phyloP scores from a whole-genome alignment of 1,139 yeast species.

The Lodderomyces parapsilosis region DNA sequence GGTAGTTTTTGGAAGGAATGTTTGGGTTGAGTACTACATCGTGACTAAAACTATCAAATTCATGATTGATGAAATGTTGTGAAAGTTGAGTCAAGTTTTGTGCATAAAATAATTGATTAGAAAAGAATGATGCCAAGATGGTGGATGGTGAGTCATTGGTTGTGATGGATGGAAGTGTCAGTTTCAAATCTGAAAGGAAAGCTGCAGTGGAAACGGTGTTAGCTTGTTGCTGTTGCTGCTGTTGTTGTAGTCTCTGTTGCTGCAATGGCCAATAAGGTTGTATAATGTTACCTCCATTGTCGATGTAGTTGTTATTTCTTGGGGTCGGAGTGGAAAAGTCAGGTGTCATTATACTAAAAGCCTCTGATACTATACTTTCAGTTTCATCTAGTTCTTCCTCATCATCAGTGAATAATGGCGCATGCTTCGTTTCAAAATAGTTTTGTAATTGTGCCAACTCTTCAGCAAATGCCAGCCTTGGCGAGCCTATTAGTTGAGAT shows the following conservation, averaged over 20 bases:
- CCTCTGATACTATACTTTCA: slow-evolving; percentile 12
- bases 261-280: background rate
- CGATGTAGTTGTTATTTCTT: background rate
- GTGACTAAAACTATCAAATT: slow-evolving; percentile 12
- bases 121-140: slow-evolving; percentile 13
- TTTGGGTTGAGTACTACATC: slow-evolving; percentile 13
- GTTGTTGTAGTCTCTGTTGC: slow-evolving; percentile 1
- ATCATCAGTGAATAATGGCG: background rate
- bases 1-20: slow-evolving; percentile 8
- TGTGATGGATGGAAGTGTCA: slow-evolving; percentile 6
- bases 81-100: slow-evolving; percentile 17
- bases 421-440: slow-evolving; percentile 1
- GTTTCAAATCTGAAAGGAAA: slow-evolving; percentile 7
- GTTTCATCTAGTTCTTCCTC: slow-evolving; percentile 13
- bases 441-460: slow-evolving; percentile 1
- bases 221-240: background rate
- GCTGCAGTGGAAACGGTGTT: slow-evolving; percentile 2
- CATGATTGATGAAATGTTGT: slow-evolving; percentile 14
- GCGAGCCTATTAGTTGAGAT: background rate
- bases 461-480: slow-evolving; percentile 1
- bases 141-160: slow-evolving; percentile 5
- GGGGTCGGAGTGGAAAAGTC: slow-evolving; percentile 4
- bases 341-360: slow-evolving; percentile 9
- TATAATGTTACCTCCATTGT: background rate
- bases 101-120: slow-evolving; percentile 21